A percentile compares a stretch with the other conserved stretches of the same genome.
Conservation (phyloP, 208 protist species). For the Leishmania mexicana region DNA sequence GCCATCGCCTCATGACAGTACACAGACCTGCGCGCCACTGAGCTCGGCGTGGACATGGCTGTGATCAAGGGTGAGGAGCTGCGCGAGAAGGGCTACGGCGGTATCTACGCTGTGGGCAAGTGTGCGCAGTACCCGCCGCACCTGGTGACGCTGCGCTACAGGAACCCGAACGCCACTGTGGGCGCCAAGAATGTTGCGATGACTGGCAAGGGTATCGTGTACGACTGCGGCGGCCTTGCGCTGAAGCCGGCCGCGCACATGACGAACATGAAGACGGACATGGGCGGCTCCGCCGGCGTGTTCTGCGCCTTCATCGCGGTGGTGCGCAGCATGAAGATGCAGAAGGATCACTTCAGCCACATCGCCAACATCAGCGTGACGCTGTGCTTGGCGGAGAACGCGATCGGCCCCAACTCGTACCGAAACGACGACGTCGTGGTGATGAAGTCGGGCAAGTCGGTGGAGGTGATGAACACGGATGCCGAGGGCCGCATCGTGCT, state of each 20-base stretch:
- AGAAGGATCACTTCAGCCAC: conserved; percentile 34
- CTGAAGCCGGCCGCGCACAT: conserved; percentile 80
- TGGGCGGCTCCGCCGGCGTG: conserved; percentile 84
- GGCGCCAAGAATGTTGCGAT: conserved; percentile 59
- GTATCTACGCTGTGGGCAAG: conserved; percentile 82
- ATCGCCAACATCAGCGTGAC: conserved; percentile 65
- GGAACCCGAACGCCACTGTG: conserved; percentile 39
- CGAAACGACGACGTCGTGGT: conserved; percentile 87
- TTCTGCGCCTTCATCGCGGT: conserved; percentile 80
- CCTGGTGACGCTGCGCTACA: conserved; percentile 74
- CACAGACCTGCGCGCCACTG: conserved; percentile 32
- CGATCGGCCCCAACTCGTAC: conserved; percentile 67
- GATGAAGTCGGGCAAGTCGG: conserved; percentile 87
- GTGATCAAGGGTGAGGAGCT: conserved; percentile 78
- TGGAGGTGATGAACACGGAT: conserved; percentile 92
- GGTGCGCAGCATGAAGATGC: conserved; percentile 48
- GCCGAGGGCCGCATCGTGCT: conserved; percentile 90
- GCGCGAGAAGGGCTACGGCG: conserved; percentile 64
- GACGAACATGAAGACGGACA: conserved; percentile 91
- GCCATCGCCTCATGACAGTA: not conserved
- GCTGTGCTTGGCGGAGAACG: conserved; percentile 89
- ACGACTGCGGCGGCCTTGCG: conserved; percentile 88
- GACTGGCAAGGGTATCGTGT: conserved; percentile 90
- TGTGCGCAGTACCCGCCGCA: conserved; percentile 61
- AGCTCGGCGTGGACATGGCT: conserved; percentile 47